Conservation (phyloP, 495 filamentous ascomycete species). For the Immersiella caudata region DNA sequence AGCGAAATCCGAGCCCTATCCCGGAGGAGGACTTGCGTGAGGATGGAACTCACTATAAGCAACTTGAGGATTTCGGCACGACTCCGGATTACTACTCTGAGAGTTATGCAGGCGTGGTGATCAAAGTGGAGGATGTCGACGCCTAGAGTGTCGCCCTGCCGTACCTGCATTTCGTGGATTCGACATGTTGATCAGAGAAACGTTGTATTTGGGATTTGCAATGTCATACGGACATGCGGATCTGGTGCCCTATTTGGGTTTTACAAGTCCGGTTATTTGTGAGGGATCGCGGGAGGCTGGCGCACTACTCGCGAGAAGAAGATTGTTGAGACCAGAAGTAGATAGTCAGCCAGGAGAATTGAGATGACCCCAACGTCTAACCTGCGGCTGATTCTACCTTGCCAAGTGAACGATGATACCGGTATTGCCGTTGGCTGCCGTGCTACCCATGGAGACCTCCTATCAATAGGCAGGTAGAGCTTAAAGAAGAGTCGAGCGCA, state of each 20-base stretch:
- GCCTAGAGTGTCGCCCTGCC: background rate
- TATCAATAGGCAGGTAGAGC: background rate
- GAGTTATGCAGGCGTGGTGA: background rate
- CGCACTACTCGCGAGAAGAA: no score
- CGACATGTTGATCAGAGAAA: background rate
- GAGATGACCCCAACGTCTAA: background rate
- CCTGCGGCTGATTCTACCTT: no score
- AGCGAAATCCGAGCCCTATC: constrained; percentile 7
- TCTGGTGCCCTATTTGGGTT: no score
- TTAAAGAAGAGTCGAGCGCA: background rate
- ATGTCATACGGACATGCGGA: no score
- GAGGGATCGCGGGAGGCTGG: no score
- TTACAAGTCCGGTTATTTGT: background rate
- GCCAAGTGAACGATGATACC: background rate
- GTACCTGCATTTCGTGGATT: background rate
- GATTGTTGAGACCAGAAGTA: no score
- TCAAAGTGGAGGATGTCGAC: constrained; percentile 19
- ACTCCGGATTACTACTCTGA: constrained; percentile 1
- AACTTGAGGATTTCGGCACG: background rate
- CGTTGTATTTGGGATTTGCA: background rate
- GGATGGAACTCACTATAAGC: constrained; percentile 16
- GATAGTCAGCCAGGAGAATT: background rate
- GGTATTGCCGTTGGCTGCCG: background rate
- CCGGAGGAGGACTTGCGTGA: constrained; percentile 9
- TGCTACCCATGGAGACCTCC: background rate